These are phyloP conservation scores for Solanum etuberosum DNA, from an alignment of 257 asterid genomes.

Conservation along the genomic window DNA sequence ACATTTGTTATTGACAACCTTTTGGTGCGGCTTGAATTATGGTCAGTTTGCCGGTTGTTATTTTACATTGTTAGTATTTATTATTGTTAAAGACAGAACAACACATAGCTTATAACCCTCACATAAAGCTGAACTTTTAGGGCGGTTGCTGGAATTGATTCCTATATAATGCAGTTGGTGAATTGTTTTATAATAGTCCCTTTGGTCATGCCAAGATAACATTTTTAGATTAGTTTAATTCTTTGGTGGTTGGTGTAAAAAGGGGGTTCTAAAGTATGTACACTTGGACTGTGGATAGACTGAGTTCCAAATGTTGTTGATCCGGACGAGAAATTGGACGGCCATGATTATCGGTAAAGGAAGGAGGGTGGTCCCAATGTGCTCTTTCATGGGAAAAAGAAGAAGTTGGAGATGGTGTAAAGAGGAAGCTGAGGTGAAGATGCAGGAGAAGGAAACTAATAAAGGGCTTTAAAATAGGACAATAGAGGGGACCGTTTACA, in stretches of 20 bases:
- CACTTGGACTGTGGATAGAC: neutral
- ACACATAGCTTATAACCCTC: neutral
- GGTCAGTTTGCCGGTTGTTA: neutral
- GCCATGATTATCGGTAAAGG: neutral
- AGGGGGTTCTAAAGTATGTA: neutral
- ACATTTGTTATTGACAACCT: neutral
- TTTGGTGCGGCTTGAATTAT: neutral
- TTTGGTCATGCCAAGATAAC: neutral
- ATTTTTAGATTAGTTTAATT: neutral
- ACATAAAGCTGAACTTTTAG: neutral
- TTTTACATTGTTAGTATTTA: neutral
- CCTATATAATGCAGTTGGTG: neutral
- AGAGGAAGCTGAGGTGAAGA: constrained; percentile 3
- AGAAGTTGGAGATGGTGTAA: neutral
- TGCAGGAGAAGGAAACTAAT: neutral
- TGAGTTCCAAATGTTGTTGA: neutral
- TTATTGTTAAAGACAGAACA: neutral
- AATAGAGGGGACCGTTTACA: constrained; percentile 3
- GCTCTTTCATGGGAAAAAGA: neutral
- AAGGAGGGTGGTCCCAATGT: neutral
- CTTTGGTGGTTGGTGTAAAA: neutral
- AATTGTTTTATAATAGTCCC: neutral
- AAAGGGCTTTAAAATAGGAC: neutral
- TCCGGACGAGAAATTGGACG: neutral
- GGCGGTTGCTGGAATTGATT: neutral